Evolutionary conservation across 345 rosid genomes (phyloP).

Genomic region (Excoecaria agallocha): DNA sequence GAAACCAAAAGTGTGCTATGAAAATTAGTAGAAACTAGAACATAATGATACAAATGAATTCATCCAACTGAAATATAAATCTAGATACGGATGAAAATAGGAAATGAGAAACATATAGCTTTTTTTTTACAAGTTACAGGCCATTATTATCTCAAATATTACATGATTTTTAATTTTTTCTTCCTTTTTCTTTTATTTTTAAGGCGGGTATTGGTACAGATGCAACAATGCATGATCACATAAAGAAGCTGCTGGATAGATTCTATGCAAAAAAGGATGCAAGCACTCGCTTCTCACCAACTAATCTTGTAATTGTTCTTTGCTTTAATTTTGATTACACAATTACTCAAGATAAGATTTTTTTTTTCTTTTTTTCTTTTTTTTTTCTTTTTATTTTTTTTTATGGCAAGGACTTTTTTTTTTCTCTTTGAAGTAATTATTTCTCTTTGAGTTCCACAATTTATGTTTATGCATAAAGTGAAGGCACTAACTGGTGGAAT

Average conservation of each 20-base stretch:
- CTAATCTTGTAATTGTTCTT: conserved; percentile 62
- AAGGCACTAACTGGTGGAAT: neutral
- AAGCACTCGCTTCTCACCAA: conserved; percentile 83
- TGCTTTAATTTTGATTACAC: neutral
- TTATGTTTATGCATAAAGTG: neutral
- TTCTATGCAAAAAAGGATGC: conserved; percentile 89
- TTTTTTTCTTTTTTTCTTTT: neutral
- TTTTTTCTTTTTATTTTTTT: neutral
- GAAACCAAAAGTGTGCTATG: neutral
- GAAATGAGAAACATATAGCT: neutral
- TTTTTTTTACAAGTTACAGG: conserved; percentile 1
- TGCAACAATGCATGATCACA: conserved; percentile 99
- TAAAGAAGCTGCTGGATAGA: conserved; percentile 92
- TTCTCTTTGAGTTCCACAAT: neutral
- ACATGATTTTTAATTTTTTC: neutral
- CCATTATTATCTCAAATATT: neutral
- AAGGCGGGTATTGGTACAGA: conserved; percentile 98
- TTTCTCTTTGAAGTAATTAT: neutral
- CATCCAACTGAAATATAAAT: neutral
- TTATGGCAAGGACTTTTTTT: neutral
- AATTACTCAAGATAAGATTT: neutral
- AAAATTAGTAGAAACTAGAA: neutral
- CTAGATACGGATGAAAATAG: neutral
- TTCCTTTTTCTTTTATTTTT: conserved; percentile 17
- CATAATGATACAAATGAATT: neutral